Base-by-base conservation (phyloP, 2,329 filamentous ascomycete genomes). In the Pyrenochaeta sp. region DNA sequence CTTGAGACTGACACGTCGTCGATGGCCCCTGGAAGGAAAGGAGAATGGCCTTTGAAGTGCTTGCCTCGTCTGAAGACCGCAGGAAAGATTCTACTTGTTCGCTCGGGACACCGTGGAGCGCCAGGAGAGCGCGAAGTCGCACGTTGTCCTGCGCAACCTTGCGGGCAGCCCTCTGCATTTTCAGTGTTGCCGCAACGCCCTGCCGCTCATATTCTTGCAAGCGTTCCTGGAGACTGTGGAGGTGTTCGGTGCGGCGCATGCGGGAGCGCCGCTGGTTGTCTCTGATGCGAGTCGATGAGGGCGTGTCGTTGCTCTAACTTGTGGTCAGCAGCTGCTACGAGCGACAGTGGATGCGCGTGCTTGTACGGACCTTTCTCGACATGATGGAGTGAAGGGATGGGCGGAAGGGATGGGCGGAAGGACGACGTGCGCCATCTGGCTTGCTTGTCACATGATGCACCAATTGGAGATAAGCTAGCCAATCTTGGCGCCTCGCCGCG, bases 201-300 rank as follows among this genome's bases (percentile, higher is more conserved):
- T 80, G 73, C 15, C 77, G 73, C 67, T 90, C 85, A 63, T 81
- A 88, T 31, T 76, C 69, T 23, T 82, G 79, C 46, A 86, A 73
- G 41, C 82, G 81, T 41, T 77, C 72, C 68, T 90, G 86, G 18
- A 90, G 78, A 35, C 86, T 82, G 48, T 83, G 74, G 35, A 89
- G 72, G 60, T 90, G 88, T 62, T 89, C 86, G 72, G 86, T 87
- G 53, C 84, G 80, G 20, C 86, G 80, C 20, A 84, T 85, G 26
- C 88, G 83, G 9, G 85, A 89, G 48, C 87, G 83, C 36, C 88
- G 78, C 65, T 90, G 88, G 61, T 90, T 91, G 56, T 90, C 85
- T 49, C 87, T 81, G 53, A 90, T 84, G 49, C 87, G 84, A 9
- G 46, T 47, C 3, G 58, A 48, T 15, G 45, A 44, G 19, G 52